Conservation (phyloP, 768 basidiomycete genomes). For the Crassisporium funariophilum region DNA sequence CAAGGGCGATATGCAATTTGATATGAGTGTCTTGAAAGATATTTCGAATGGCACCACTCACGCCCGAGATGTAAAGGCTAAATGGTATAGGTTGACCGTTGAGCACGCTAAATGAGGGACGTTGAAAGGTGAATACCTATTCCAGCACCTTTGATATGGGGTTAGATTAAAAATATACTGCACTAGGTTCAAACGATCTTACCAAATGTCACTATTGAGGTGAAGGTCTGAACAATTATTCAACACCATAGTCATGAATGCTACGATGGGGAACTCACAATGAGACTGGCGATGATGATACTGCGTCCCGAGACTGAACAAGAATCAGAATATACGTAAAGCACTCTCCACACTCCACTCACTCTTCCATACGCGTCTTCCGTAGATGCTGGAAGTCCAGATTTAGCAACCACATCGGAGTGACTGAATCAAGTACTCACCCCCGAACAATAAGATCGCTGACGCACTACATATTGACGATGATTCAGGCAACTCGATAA, state of each 20-base stretch:
- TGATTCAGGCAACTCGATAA: neutral
- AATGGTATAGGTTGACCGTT: too few species aligned
- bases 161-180: neutral
- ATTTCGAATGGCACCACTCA: too few species aligned
- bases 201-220: neutral
- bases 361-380: conserved; percentile 18
- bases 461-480: conserved; percentile 19
- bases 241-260: conserved; percentile 32
- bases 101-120: too few species aligned
- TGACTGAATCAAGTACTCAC: too few species aligned
- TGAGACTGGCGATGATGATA: too few species aligned
- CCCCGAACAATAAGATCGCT: conserved; percentile 33
- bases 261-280: conserved; percentile 16
- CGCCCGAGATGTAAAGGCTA: too few species aligned
- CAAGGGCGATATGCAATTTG: neutral
- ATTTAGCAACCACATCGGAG: neutral
- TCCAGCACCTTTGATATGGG: neutral
- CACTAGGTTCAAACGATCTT: neutral
- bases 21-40: too few species aligned
- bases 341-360: neutral
- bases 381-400: conserved; percentile 14
- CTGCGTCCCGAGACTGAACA: too few species aligned
- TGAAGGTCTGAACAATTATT: neutral
- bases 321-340: too few species aligned
- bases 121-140: too few species aligned